Conservation (phyloP, 1,284 basidiomycete species). For the Neonothopanus nambi region DNA sequence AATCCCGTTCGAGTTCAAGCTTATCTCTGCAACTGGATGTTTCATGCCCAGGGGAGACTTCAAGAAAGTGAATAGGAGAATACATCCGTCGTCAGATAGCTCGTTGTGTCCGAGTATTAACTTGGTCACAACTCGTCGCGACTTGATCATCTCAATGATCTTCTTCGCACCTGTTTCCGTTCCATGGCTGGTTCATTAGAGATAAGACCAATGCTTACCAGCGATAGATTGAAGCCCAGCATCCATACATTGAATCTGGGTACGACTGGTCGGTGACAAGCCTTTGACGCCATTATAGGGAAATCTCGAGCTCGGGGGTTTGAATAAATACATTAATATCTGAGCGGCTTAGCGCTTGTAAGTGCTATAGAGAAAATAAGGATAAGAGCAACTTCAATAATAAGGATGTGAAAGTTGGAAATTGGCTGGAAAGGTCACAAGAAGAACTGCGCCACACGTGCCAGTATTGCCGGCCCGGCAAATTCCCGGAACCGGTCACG, state of each 20-base stretch:
- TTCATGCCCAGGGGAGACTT: conserved; percentile 45
- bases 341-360: no score
- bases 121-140: conserved; percentile 45
- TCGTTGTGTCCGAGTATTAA: conserved; percentile 59
- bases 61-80: conserved; percentile 56
- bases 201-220: conserved; percentile 24
- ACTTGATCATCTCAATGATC: conserved; percentile 46
- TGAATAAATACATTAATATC: no score
- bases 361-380: no score
- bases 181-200: conserved; percentile 2
- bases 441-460: no score
- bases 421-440: no score
- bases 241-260: conserved; percentile 30
- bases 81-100: conserved; percentile 60
- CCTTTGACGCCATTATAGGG: conserved; percentile 1
- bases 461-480: no score
- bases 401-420: no score
- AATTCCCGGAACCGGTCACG: no score
- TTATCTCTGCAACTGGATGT: conserved; percentile 54
- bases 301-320: no score
- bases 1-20: conserved; percentile 55
- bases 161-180: conserved; percentile 36
- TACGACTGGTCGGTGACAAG: conserved; percentile 13
- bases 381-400: no score
- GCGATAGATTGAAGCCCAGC: conserved; percentile 28